These are phyloP conservation scores for Talaromyces sp. DNA, from an alignment of 2,329 filamentous ascomycete species.

Conservation along the genomic window DNA sequence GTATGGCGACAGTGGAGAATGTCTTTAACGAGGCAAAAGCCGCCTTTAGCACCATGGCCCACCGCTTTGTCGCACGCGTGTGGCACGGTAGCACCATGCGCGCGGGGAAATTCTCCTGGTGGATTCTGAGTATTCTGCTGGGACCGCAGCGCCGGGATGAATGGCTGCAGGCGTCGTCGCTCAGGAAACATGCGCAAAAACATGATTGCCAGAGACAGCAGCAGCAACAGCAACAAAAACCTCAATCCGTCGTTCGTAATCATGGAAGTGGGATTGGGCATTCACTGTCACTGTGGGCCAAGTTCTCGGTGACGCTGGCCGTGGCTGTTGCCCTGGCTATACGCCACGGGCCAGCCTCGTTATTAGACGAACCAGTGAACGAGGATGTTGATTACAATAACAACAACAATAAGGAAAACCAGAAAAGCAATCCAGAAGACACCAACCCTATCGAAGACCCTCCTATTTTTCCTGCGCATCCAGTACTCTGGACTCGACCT, in stretches of 20 bases:
- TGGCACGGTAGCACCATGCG: slow-evolving; percentile 26
- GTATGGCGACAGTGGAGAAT: background rate
- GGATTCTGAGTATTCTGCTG: slow-evolving; percentile 29
- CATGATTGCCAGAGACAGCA: background rate
- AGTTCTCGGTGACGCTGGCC: slow-evolving; percentile 43
- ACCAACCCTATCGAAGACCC: background rate
- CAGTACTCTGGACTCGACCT: background rate
- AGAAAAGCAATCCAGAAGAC: background rate
- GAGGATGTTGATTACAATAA: background rate
- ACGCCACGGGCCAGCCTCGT: slow-evolving; percentile 38
- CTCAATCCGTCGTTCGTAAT: background rate
- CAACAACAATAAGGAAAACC: background rate
- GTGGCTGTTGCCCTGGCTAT: slow-evolving; percentile 45
- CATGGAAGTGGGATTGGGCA: background rate
- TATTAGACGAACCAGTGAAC: slow-evolving; percentile 19
- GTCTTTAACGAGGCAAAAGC: slow-evolving; percentile 13
- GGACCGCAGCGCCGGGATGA: slow-evolving; percentile 12
- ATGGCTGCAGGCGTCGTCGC: slow-evolving; percentile 5
- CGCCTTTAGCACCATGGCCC: slow-evolving; percentile 19
- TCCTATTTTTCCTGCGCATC: background rate
- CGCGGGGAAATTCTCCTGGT: slow-evolving; percentile 29
- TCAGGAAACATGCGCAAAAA: background rate
- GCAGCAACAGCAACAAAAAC: background rate
- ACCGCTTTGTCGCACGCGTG: slow-evolving; percentile 27
- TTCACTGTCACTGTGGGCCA: slow-evolving; percentile 40